Evolutionary conservation across 768 basidiomycete genomes (phyloP).

Genomic region (Suillus tomentosus): DNA sequence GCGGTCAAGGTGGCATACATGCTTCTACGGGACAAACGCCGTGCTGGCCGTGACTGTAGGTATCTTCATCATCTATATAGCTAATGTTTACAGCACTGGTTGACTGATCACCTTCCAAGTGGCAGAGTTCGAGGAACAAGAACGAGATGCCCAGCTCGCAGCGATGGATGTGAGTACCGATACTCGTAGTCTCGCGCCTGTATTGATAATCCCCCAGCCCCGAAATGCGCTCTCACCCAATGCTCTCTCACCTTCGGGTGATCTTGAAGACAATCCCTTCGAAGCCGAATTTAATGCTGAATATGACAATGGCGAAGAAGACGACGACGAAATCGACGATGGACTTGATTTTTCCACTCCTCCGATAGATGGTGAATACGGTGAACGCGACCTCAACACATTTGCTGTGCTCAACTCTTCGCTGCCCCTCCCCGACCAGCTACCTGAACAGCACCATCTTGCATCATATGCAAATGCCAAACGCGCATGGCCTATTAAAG

Average conservation of each 20-base stretch:
- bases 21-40: constrained; percentile 85
- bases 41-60: constrained; percentile 84
- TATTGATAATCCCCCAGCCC: constrained; percentile 45
- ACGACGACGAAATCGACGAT: constrained; percentile 59
- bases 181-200: constrained; percentile 19
- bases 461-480: constrained; percentile 62
- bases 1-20: constrained; percentile 97
- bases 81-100: constrained; percentile 9
- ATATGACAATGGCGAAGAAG: constrained; percentile 38
- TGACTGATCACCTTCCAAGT: constrained; percentile 43
- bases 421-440: constrained; percentile 69
- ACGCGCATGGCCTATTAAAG: constrained; percentile 49
- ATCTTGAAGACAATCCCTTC: constrained; percentile 78
- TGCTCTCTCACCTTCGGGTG: constrained; percentile 63
- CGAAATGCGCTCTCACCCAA: constrained; percentile 68
- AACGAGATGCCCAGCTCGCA: constrained; percentile 78
- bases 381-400: constrained; percentile 53
- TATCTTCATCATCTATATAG: constrained; percentile 17
- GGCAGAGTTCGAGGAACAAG: constrained; percentile 80
- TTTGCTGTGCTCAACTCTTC: constrained; percentile 92
- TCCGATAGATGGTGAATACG: constrained; percentile 33
- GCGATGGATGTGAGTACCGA: constrained; percentile 74
- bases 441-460: constrained; percentile 69
- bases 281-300: constrained; percentile 64
- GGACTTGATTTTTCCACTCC: constrained; percentile 52